Evolutionary conservation across 1,284 basidiomycete species (phyloP), one percentile per base, ranked within the genome.

Genomic region (Irpex sp.): DNA sequence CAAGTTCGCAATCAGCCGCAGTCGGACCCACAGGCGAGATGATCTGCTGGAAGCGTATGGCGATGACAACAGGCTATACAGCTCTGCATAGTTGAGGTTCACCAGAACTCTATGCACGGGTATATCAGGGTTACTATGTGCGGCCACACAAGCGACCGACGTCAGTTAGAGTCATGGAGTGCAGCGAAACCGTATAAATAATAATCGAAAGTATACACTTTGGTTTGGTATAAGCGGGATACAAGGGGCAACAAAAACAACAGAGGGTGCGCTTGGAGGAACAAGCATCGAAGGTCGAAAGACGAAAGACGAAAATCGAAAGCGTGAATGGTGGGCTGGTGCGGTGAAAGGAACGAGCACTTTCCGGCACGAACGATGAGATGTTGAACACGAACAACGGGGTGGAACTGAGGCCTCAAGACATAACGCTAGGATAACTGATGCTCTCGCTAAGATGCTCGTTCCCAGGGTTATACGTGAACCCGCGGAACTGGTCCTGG

Each of bases 401-500:
- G 19, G 17, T 9, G 17, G 17, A 19, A 52, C 17, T 19, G 17
- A n/a, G 26, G 5, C n/a, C 21, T 69, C 64, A 76, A 37, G 73
- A 69, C 73, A 77, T 76, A 54, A 71, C 70, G 61, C 71, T 74
- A 15, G 78, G 73, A 59, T 88, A 89, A 76, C 79, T 88, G 71
- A 88, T 87, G 71, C 89, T 91, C 78, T 91, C 89, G 75, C 88
- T 87, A 69, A 92, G 81, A 69, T 91, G 89, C 68, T 92, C 90
- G 73, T 91, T 91, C 19, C 86, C 86, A 2, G 91, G 91, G 72
- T 92, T 91, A 71, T 92, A 93, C 2, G 92, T 93, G 77, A 94
- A 93, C 17, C 91, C 94, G 72, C 84, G 85, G 83, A 98, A 98
- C 76, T 96, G 94, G 72, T 96, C 93, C 73, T 98, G 96, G 2